Evolutionary conservation across 179 eudicot species (phyloP), one percentile per base, ranked within the genome.

Genomic region (Beta lomatogona): DNA sequence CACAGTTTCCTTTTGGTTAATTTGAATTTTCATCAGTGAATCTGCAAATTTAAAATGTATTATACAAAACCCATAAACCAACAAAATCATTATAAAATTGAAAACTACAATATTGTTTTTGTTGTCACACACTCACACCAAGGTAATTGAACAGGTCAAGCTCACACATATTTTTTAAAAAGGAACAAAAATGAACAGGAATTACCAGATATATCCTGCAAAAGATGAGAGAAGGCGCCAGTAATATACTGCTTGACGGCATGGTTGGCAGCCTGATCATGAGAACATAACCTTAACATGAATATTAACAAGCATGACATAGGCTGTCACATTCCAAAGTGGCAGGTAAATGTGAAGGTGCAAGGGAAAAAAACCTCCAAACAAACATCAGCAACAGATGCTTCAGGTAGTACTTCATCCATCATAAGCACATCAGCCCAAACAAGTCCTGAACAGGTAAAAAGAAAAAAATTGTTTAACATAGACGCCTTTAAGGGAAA

Each of bases 391-490:
- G 92, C 89, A 25, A 93, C 89, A 82, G 87, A 86, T 85, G 98
- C 98, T 84, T 94, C 98, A 71, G 99, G 98, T 77, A 97, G 87
- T 76, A 93, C 97, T 86, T 94, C 99, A 88, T 94, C 97, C 88
- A 97, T 92, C 84, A 93, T 83, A 61, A 93, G 90, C 81, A 97
- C 97, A 81, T 94, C 97, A 68, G 90, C 86, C 99, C 99, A 97
- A 81, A 93, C 91, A 72, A 88, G 83, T 71, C 91, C 99, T 97
- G 92, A 82, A 87, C 55, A 71, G 83, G 75, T 69, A 80, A 46
- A 80, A 31, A 64, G 21, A 78, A 45, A 11, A n/a, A 18, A 66
- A 46, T 72, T 41, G 15, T 63, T 14, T 41, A 59, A 60, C 22
- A 79, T 21, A 50, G 36, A 57, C 22, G 25, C 41, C 41, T 70